phyloP scores from a whole-genome alignment of 2,329 filamentous ascomycete genomes.

The Colletotrichum sp. region DNA sequence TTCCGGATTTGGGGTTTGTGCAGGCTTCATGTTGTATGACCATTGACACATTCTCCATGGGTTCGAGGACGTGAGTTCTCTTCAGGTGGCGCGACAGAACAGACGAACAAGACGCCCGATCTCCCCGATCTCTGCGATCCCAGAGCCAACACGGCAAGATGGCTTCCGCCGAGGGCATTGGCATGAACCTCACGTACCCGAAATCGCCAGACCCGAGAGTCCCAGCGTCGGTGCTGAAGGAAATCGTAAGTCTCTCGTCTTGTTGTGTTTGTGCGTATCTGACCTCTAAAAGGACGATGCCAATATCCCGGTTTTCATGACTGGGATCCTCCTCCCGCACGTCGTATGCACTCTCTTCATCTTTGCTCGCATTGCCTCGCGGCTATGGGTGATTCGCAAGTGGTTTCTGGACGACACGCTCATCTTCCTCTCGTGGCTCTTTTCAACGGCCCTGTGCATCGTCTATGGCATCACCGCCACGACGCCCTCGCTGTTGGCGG shows the following conservation, averaged over 20 bases:
- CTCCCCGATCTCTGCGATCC: not conserved
- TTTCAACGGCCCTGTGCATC: constrained; percentile 34
- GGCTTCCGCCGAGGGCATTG: not conserved
- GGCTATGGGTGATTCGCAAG: constrained; percentile 31
- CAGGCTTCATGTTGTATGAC: not conserved
- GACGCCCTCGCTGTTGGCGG: constrained; percentile 24
- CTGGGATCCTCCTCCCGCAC: constrained; percentile 37
- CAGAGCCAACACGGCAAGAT: not conserved
- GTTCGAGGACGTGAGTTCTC: not conserved
- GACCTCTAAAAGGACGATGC: not conserved
- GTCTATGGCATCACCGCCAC: constrained; percentile 34
- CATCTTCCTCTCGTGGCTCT: constrained; percentile 33
- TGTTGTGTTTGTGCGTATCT: not conserved
- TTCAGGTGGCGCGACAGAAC: not conserved
- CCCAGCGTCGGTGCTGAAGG: not conserved
- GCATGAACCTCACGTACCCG: not conserved
- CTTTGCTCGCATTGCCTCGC: constrained; percentile 30
- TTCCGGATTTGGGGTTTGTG: not conserved
- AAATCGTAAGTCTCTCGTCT: not conserved
- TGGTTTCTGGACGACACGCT: constrained; percentile 40
- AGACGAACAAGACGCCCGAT: not conserved
- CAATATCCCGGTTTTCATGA: constrained; percentile 29
- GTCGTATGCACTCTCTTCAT: constrained; percentile 35
- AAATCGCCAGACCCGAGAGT: not conserved
- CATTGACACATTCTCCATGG: not conserved